Percentiles rank a stretch among this genome's conserved stretches.
These are phyloP conservation scores for Malania oleifera DNA, from an alignment of 164 flowering plant species.

Conservation along the genomic window DNA sequence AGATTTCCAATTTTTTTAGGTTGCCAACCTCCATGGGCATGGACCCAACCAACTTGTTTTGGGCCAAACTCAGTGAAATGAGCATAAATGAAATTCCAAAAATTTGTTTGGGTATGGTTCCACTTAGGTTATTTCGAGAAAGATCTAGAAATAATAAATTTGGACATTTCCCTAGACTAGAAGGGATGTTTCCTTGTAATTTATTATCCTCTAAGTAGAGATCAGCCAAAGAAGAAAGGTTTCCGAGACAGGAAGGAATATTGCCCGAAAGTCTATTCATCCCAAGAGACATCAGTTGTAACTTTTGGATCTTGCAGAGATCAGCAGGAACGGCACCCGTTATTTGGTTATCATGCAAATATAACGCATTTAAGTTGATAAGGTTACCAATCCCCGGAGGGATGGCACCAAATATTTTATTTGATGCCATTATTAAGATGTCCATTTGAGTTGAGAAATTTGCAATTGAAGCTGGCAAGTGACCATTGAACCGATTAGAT, in stretches of 20 bases:
- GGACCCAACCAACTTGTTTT: conserved; percentile 18
- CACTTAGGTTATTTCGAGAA: conserved; percentile 20
- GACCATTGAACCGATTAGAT: conserved; percentile 19
- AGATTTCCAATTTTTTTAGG: background rate
- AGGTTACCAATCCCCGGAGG: conserved; percentile 27
- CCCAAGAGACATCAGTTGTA: conserved; percentile 2
- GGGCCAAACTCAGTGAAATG: background rate
- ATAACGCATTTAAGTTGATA: conserved; percentile 1
- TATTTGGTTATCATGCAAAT: conserved; percentile 4
- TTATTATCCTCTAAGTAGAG: conserved; percentile 7
- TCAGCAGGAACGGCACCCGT: conserved; percentile 21
- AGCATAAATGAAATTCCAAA: conserved; percentile 11
- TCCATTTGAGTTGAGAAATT: conserved; percentile 21
- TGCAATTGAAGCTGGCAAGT: conserved; percentile 16
- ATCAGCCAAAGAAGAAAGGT: conserved; percentile 4
- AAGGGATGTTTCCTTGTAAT: conserved; percentile 30
- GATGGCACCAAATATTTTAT: conserved; percentile 15
- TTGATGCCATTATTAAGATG: background rate
- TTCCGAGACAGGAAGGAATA: conserved; percentile 28
- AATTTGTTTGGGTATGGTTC: conserved; percentile 19
- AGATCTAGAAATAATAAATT: conserved; percentile 4
- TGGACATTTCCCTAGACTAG: conserved; percentile 16
- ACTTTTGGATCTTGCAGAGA: conserved; percentile 17
- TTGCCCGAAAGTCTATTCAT: conserved; percentile 19
- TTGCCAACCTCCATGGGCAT: conserved; percentile 25